Conservation (phyloP, 192 early-diverging fungal genomes). For the Borealophlyctis nickersoniae region DNA sequence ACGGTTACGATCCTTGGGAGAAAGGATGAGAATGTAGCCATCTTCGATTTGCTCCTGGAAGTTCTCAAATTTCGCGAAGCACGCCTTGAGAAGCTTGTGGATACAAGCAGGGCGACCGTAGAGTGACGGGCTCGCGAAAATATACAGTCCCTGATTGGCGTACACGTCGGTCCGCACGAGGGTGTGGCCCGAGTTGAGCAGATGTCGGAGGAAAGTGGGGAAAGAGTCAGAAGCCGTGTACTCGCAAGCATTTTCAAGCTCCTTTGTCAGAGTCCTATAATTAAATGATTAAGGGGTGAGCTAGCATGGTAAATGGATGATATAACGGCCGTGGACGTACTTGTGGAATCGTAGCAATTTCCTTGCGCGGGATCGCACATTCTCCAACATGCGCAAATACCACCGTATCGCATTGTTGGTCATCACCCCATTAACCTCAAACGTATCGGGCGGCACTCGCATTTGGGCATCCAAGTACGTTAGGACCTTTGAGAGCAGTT, state of each 20-base stretch:
- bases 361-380: slow-evolving; percentile 58
- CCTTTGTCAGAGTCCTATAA: slow-evolving; percentile 59
- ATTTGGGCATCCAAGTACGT: slow-evolving; percentile 20
- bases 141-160: slow-evolving; percentile 66
- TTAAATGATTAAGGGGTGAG: slow-evolving; percentile 27
- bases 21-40: slow-evolving; percentile 60
- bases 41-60: slow-evolving; percentile 21
- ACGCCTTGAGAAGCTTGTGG: slow-evolving; percentile 50
- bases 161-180: slow-evolving; percentile 70
- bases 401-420: slow-evolving; percentile 48
- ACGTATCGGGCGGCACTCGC: slow-evolving; percentile 3
- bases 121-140: slow-evolving; percentile 70
- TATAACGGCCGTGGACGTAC: slow-evolving; percentile 31
- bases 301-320: neutral
- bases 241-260: slow-evolving; percentile 72
- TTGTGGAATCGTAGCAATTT: slow-evolving; percentile 63
- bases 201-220: slow-evolving; percentile 54
- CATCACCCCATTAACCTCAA: slow-evolving; percentile 13
- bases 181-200: slow-evolving; percentile 70
- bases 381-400: slow-evolving; percentile 64
- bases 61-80: slow-evolving; percentile 36
- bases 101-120: slow-evolving; percentile 48
- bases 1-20: slow-evolving; percentile 53
- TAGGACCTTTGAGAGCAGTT: slow-evolving; percentile 29
- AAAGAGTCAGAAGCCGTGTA: slow-evolving; percentile 37